Conservation (phyloP, 2,329 filamentous ascomycete species). For the Talaromyces sp. region DNA sequence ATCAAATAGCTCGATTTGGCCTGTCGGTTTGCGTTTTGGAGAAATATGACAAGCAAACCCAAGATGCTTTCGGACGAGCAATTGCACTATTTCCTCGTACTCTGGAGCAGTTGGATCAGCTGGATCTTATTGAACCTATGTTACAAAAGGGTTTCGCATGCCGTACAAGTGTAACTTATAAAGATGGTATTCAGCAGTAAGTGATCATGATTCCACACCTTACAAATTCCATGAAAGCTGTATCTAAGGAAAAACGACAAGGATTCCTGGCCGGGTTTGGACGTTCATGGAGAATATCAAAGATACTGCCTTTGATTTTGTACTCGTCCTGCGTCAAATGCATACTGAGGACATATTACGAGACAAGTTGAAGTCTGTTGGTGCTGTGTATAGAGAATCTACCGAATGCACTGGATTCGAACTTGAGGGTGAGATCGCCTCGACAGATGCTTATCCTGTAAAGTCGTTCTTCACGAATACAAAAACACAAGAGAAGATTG, state of each 20-base stretch:
- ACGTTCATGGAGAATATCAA: constrained; percentile 53
- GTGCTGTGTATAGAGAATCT: background rate
- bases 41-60: constrained; percentile 35
- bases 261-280: constrained; percentile 22
- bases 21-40: constrained; percentile 47
- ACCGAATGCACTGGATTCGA: background rate
- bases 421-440: background rate
- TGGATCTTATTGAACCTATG: constrained; percentile 49
- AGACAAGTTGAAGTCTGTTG: constrained; percentile 29
- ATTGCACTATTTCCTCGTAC: constrained; percentile 47
- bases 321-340: constrained; percentile 54
- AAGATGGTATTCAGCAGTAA: constrained; percentile 1
- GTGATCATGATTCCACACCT: background rate
- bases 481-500: background rate
- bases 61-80: constrained; percentile 48
- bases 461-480: background rate
- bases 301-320: constrained; percentile 50
- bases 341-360: constrained; percentile 55
- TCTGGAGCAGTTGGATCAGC: constrained; percentile 46
- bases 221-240: too few relatives aligned
- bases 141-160: constrained; percentile 50
- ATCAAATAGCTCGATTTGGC: constrained; percentile 46
- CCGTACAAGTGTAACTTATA: constrained; percentile 31
- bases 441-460: background rate
- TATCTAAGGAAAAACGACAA: background rate